Evolutionary conservation across 2,329 filamentous ascomycete species (phyloP), one percentile per base, ranked within the genome.

Genomic region (Phialocephala sp.): DNA sequence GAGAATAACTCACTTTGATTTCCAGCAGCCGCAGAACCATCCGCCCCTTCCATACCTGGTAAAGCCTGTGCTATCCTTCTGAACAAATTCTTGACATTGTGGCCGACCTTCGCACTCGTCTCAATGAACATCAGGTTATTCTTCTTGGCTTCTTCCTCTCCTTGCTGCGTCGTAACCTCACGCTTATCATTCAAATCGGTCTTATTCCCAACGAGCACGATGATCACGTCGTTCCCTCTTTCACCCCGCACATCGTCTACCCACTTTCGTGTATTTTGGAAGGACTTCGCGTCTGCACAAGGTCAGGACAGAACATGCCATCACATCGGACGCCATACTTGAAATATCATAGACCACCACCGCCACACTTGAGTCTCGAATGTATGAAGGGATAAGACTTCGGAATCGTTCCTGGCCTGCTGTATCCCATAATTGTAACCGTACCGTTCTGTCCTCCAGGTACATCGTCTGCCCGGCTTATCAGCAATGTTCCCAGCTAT

Each of bases 331-430:
- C 18, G 32, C 72, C 82, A 67, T 81, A 91, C 89, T 97, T 66
- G 93, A 97, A 76, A 99, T 97, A 80, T 99, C 95, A 82, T 99
- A 99, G 67, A 99, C 95, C 39, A 99, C 96, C 39, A 99, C 96
- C 24, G 96, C 96, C 60, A 99, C 96, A 77, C 91, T 96, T 24
- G 93, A 97, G 83, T 99, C 96, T 75, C 96, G 93, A 76, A 99
- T 99, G 82, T 99, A 99, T 24, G 93, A 97, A 63, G 96, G 96
- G 73, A 99, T 99, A 76, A 99, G 81, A 76, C 92, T 97, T 79
- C 96, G 91, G 83, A 99, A 99, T 72, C 95, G 89, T 81, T 99
- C 95, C 80, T 99, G 95, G 68, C 95, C 95, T 57, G 95, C 95
- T 6, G 95, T 99, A 79, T 99, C 95, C 95, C 95, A 99, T 69